phyloP scores from a whole-genome alignment of 2,329 filamentous ascomycete genomes.

The Triangularia setosa region DNA sequence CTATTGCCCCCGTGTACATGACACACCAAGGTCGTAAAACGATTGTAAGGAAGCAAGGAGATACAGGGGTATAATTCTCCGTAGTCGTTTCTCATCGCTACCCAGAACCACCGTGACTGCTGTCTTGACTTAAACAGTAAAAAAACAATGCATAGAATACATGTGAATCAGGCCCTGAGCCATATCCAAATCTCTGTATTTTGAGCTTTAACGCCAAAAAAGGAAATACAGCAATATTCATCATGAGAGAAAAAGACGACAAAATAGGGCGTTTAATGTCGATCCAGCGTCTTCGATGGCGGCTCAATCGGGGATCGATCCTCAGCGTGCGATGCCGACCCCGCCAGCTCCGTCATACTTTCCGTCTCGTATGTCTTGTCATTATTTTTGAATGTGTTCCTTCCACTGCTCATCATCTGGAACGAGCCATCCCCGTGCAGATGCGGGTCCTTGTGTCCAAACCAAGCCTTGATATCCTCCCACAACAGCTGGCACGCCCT shows the following conservation, averaged over 20 bases:
- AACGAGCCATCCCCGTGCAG: conserved; percentile 30
- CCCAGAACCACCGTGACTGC: neutral
- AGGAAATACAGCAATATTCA: neutral
- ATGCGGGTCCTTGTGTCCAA: conserved; percentile 18
- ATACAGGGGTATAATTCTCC: neutral
- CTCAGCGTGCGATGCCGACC: conserved; percentile 33
- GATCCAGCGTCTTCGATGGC: neutral
- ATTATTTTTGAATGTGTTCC: conserved; percentile 24
- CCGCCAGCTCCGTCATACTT: conserved; percentile 49
- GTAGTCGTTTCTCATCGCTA: neutral
- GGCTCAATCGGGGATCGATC: neutral
- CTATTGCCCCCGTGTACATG: neutral
- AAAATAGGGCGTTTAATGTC: neutral
- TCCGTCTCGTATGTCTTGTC: conserved; percentile 44
- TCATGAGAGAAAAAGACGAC: neutral
- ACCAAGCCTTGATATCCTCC: conserved; percentile 31
- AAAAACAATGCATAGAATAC: neutral
- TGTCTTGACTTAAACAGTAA: neutral
- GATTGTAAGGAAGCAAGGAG: neutral
- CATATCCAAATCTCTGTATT: neutral
- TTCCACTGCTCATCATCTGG: conserved; percentile 28
- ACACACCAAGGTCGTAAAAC: neutral
- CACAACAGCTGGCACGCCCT: conserved; percentile 53
- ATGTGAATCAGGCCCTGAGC: neutral
- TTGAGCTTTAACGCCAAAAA: neutral